These are phyloP conservation scores for Calonectria pseudoreteaudii DNA, from an alignment of 2,329 filamentous ascomycete species.

Conservation along the genomic window DNA sequence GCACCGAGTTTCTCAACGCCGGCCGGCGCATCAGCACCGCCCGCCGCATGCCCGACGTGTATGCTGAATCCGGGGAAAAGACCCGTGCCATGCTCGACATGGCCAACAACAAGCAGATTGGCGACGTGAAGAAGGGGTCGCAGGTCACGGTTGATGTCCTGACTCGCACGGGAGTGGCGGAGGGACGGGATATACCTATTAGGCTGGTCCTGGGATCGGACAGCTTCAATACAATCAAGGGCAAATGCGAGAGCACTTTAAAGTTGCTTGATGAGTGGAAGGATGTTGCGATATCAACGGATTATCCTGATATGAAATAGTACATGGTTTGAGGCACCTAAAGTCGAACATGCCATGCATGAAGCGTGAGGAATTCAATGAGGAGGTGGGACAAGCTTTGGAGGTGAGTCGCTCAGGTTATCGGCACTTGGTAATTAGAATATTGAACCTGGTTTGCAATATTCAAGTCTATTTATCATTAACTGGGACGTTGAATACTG, in stretches of 20 bases:
- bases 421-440: not conserved
- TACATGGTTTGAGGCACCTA: not conserved
- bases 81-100: constrained; percentile 15
- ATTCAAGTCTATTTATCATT: not conserved
- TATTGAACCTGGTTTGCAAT: not conserved
- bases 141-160: constrained; percentile 67
- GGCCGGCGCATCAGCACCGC: constrained; percentile 26
- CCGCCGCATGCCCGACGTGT: constrained; percentile 20
- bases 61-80: constrained; percentile 15
- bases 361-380: not conserved
- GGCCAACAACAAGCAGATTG: constrained; percentile 45
- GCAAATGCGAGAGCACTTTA: constrained; percentile 57
- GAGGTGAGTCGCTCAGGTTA: not conserved
- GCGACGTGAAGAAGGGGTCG: constrained; percentile 64
- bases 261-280: constrained; percentile 63
- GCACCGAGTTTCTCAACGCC: constrained; percentile 30
- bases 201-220: constrained; percentile 66
- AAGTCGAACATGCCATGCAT: not conserved
- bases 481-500: not conserved
- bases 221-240: constrained; percentile 51
- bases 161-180: constrained; percentile 59
- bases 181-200: constrained; percentile 61
- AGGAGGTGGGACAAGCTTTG: not conserved
- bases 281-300: constrained; percentile 39
- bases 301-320: constrained; percentile 26